Percentiles rank a stretch among this genome's conserved stretches.
These are phyloP conservation scores for Lignosus rhinocerotis DNA, from an alignment of 1,284 basidiomycete species.

Conservation along the genomic window DNA sequence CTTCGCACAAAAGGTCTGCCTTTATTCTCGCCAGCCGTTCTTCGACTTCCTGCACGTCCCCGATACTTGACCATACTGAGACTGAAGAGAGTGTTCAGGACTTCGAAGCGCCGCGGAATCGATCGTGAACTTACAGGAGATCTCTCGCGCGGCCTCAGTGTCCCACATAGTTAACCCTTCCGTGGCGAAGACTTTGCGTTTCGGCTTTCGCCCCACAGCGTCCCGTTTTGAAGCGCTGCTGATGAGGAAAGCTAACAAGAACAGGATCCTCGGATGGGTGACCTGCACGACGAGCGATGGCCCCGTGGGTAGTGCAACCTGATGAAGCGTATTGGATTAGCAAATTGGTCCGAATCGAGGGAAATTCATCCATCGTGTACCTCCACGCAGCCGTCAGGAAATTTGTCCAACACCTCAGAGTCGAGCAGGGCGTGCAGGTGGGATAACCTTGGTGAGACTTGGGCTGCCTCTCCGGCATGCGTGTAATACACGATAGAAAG, in stretches of 20 bases:
- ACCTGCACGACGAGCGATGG: slow-evolving; percentile 54
- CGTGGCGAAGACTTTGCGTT: slow-evolving; percentile 63
- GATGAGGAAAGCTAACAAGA: slow-evolving; percentile 63
- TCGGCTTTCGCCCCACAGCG: slow-evolving; percentile 69
- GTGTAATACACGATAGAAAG: slow-evolving; percentile 60
- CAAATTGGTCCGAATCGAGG: accelerated
- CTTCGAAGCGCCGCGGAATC: no score
- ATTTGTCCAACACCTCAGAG: slow-evolving; percentile 49
- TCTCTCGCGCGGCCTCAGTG: slow-evolving; percentile 43
- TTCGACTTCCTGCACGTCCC: slow-evolving; percentile 51
- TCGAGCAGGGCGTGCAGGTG: slow-evolving; percentile 66
- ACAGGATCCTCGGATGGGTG: slow-evolving; percentile 67
- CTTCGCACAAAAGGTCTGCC: slow-evolving; percentile 69
- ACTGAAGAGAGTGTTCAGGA: slow-evolving; percentile 25
- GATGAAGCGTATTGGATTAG: slow-evolving; percentile 5
- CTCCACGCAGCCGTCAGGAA: slow-evolving; percentile 51
- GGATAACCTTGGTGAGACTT: slow-evolving; percentile 48
- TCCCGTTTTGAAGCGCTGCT: slow-evolving; percentile 68
- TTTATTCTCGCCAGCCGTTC: slow-evolving; percentile 58
- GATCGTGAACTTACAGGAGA: slow-evolving; percentile 28
- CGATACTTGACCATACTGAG: slow-evolving; percentile 50
- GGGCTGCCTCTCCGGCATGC: slow-evolving; percentile 48
- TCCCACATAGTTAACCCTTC: slow-evolving; percentile 61
- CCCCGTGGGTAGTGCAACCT: slow-evolving; percentile 39
- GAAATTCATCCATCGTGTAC: slow-evolving; percentile 31